Percentiles rank a stretch among this genome's conserved stretches.
These are phyloP conservation scores for Cryptococcus neoformans DNA, from an alignment of 1,284 basidiomycete genomes.

Conservation along the genomic window DNA sequence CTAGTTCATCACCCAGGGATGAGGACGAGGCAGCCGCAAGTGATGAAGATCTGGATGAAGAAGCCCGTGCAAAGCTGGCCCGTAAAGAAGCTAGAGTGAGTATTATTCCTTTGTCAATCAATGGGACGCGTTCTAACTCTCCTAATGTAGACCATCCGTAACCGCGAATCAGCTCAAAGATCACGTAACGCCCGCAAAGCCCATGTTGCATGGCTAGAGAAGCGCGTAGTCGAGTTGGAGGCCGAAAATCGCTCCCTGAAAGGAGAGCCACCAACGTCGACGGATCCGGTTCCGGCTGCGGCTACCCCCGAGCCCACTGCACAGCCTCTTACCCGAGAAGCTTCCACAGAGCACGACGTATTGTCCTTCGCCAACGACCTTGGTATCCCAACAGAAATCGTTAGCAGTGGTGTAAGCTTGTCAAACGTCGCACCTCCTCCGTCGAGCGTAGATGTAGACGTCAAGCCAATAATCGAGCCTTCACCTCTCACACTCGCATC, in stretches of 20 bases:
- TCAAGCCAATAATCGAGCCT: constrained; percentile 2
- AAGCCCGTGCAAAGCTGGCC: background rate
- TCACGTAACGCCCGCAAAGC: background rate
- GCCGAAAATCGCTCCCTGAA: background rate
- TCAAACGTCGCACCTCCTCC: background rate
- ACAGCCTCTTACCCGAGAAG: background rate
- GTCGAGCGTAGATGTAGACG: background rate
- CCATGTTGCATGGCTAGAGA: background rate
- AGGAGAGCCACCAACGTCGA: background rate
- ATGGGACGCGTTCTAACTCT: background rate
- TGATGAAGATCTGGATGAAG: background rate
- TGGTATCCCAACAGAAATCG: background rate
- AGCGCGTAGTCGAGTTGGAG: background rate
- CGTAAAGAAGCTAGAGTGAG: constrained; percentile 3
- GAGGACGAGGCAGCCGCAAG: background rate
- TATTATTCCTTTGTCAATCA: background rate
- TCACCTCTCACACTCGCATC: constrained; percentile 1
- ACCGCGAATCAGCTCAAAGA: constrained; percentile 1
- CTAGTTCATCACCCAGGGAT: background rate
- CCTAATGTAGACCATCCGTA: constrained; percentile 1
- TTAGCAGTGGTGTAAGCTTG: background rate
- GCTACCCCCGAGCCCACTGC: background rate
- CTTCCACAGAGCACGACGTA: background rate
- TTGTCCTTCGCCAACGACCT: background rate
- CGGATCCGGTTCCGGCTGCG: background rate